Evolutionary conservation across 2,329 filamentous ascomycete genomes (phyloP), one percentile per base, ranked within the genome.

Genomic region (Xylaria sp.): DNA sequence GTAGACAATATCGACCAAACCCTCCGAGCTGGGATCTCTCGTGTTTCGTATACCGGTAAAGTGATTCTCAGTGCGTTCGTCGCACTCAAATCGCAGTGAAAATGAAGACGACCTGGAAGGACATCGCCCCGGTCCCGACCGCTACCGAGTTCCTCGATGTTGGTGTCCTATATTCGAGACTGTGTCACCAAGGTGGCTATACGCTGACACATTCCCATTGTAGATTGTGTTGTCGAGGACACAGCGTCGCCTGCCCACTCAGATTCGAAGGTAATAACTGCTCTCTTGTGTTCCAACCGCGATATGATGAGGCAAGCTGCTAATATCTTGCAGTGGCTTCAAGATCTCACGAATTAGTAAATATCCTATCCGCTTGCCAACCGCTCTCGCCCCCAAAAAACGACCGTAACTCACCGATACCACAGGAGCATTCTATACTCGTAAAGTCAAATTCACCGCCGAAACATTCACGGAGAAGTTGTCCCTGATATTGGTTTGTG

Each of bases 391-490:
- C 1, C 25, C 42, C 20, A 0, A n/a, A 27, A 45, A 45, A 20
- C 25, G 42, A 49, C 27, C 39, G 47, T 50, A 53, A 42, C 63
- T 69, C 45, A 69, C 47, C 27, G 33, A 44, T 51, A 20, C 11
- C 25, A 6, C 53, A 67, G 67, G 95, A 79, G 85, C 84, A 56
- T 98, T 98, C 83, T 98, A 98, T 81, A 97, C 95, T 51, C 87
- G 96, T 79, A 98, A 98, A 83, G 94, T 97, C 86, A 98, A 98
- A 82, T 99, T 94, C 82, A 97, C 96, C 5, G 91, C 95, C 77
- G 96, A 99, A 83, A 98, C 95, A 47, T 97, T 97, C 81, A 90
- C 90, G 72, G 96, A 99, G 80, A 98, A 98, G 83, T 89, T 99
- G 73, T 65, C 67, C 17, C 42, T 67, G 6, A 72, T 72, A 50